Evolutionary conservation across 441 rosid species (phyloP).

Genomic region (Eruca vesicaria): DNA sequence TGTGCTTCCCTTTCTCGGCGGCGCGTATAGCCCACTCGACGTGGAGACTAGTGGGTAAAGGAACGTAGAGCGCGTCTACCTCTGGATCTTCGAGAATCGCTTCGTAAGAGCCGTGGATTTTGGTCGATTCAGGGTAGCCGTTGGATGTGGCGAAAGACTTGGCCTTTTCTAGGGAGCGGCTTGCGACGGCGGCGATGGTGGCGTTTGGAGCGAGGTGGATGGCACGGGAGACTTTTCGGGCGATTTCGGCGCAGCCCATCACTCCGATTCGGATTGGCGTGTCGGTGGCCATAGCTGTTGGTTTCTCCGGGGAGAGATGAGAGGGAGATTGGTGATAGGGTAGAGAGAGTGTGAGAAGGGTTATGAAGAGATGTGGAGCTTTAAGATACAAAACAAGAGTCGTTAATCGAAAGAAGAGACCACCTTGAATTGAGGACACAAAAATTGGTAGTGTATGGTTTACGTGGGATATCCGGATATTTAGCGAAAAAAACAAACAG

Average conservation of each 20-base stretch:
- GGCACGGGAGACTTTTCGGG: conserved; percentile 68
- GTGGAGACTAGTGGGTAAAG: conserved; percentile 79
- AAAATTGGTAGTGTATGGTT: background rate
- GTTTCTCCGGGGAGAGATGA: conserved; percentile 13
- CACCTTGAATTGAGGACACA: background rate
- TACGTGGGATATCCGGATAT: too few relatives aligned
- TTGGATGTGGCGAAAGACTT: conserved; percentile 53
- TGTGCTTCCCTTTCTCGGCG: conserved; percentile 78
- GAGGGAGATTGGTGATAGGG: background rate
- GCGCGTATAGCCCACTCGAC: conserved; percentile 66
- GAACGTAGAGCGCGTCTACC: conserved; percentile 76
- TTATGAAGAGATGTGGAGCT: background rate
- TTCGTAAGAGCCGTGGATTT: conserved; percentile 73
- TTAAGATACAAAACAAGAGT: too few relatives aligned
- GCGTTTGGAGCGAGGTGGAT: conserved; percentile 71
- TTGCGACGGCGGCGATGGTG: conserved; percentile 61
- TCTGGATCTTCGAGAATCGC: conserved; percentile 64
- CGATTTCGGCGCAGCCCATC: conserved; percentile 77
- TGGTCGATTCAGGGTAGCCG: conserved; percentile 52
- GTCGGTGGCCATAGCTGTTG: conserved; percentile 18
- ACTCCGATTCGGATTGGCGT: conserved; percentile 55
- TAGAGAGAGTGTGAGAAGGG: background rate
- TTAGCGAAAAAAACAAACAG: too few relatives aligned
- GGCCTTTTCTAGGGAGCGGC: conserved; percentile 72
- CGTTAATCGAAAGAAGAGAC: background rate